Percentiles rank a stretch among this genome's conserved stretches.
Evolutionary conservation across 2,329 filamentous ascomycete genomes (phyloP).

Genomic region (Neocatenulostroma microsporum): DNA sequence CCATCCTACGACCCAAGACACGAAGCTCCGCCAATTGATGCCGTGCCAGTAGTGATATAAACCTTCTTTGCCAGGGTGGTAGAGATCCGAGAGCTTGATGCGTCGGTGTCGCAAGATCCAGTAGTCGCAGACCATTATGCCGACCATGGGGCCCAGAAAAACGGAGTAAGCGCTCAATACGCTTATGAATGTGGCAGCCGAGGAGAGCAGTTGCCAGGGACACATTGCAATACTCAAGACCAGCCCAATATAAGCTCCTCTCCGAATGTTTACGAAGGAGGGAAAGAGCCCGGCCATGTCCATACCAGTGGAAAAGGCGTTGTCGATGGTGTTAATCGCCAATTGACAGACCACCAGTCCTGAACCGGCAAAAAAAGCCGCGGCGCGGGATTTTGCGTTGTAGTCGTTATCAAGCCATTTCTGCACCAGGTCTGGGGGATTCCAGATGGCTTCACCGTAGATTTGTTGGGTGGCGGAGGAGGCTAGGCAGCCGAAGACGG

Average conservation of each 20-base stretch:
- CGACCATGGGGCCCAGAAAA: conserved; percentile 40
- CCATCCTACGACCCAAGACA: conserved; percentile 34
- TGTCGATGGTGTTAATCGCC: conserved; percentile 40
- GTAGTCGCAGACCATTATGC: conserved; percentile 42
- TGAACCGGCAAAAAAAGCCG: conserved; percentile 40
- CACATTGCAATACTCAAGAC: conserved; percentile 40
- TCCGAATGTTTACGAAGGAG: conserved; percentile 49
- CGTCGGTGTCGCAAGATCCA: conserved; percentile 34
- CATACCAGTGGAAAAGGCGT: conserved; percentile 47
- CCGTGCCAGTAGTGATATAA: conserved; percentile 40
- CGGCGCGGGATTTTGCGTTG: conserved; percentile 32
- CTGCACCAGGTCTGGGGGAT: conserved; percentile 14
- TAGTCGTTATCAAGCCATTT: conserved; percentile 31
- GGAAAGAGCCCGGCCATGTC: conserved; percentile 48
- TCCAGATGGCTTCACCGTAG: conserved; percentile 44
- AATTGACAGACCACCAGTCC: conserved; percentile 41
- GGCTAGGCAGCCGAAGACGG: conserved; percentile 50
- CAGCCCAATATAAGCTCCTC: conserved; percentile 45
- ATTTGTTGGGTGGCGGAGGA: conserved; percentile 48
- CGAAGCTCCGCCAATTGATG: conserved; percentile 39
- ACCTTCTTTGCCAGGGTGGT: conserved; percentile 28
- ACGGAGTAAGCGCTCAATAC: conserved; percentile 41
- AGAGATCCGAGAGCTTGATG: conserved; percentile 40
- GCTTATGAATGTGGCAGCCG: conserved; percentile 40
- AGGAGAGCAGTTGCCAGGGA: conserved; percentile 47